Evolutionary conservation across 352 stramenopile genomes (phyloP).

Genomic region (Globisporangium irregulare): DNA sequence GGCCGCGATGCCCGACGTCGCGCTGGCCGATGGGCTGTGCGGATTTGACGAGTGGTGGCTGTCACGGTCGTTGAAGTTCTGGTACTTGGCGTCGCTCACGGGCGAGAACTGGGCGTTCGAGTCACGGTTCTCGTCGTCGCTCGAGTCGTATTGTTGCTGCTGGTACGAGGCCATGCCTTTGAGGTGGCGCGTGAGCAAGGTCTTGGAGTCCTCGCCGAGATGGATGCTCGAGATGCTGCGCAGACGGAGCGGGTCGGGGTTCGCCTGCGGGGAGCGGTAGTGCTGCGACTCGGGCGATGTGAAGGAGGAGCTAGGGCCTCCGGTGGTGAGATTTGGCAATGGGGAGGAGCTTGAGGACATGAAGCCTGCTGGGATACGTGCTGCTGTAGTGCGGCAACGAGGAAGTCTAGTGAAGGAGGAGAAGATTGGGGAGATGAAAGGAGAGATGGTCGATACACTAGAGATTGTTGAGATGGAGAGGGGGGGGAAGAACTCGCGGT

Average conservation of each 20-base stretch:
- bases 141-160: constrained; percentile 19
- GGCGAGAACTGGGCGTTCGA: constrained; percentile 14
- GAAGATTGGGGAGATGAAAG: constrained; percentile 7
- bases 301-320: constrained; percentile 39
- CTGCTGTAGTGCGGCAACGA: constrained; percentile 8
- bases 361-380: constrained; percentile 19
- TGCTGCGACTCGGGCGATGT: constrained; percentile 22
- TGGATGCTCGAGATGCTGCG: constrained; percentile 33
- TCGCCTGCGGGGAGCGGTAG: constrained; percentile 32
- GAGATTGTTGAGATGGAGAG: background rate
- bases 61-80: background rate
- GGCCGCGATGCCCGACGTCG: constrained; percentile 56
- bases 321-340: constrained; percentile 27
- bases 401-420: constrained; percentile 16
- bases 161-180: constrained; percentile 34
- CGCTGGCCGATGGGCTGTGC: constrained; percentile 21
- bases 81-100: constrained; percentile 4
- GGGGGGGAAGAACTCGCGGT: constrained; percentile 1
- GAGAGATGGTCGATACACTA: background rate
- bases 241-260: constrained; percentile 17
- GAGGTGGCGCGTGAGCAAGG: constrained; percentile 33
- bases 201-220: constrained; percentile 35
- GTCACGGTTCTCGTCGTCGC: constrained; percentile 32
- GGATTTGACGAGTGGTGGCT: constrained; percentile 22
- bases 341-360: constrained; percentile 39